Evolutionary conservation across 306 rosid species (phyloP).

Genomic region (Cicer pinnatifidum): DNA sequence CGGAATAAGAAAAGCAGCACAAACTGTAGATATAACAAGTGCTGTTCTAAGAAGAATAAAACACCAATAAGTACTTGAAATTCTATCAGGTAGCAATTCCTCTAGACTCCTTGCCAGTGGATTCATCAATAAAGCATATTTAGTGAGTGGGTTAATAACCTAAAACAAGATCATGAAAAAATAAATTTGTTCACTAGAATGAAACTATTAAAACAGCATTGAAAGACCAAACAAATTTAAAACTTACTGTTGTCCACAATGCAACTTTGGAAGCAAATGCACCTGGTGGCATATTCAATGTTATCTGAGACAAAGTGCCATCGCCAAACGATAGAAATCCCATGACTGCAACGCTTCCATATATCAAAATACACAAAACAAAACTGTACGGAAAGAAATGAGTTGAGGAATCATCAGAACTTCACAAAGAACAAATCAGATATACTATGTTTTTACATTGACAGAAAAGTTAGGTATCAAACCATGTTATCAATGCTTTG

Average conservation of each 20-base stretch:
- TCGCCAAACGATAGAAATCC: conserved; percentile 78
- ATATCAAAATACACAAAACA: conserved; percentile 59
- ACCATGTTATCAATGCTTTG: conserved; percentile 52
- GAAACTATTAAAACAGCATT: conserved; percentile 1
- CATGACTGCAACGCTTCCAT: conserved; percentile 79
- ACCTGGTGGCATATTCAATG: conserved; percentile 70
- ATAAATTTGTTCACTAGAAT: background rate
- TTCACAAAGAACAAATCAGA: background rate
- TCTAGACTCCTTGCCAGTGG: conserved; percentile 88
- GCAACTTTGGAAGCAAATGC: conserved; percentile 69
- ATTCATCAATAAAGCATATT: conserved; percentile 83
- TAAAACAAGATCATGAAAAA: conserved; percentile 46
- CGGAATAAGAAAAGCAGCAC: conserved; percentile 80
- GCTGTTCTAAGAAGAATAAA: conserved; percentile 63
- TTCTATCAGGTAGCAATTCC: conserved; percentile 66
- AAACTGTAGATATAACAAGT: conserved; percentile 73
- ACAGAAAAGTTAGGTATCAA: conserved; percentile 22
- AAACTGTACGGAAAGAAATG: conserved; percentile 59
- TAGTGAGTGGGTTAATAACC: conserved; percentile 85
- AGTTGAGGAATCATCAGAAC: conserved; percentile 19
- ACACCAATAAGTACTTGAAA: conserved; percentile 59
- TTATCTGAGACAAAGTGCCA: conserved; percentile 79
- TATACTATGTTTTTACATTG: background rate
- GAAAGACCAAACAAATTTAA: conserved; percentile 18
- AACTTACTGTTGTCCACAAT: conserved; percentile 80